phyloP scores from a whole-genome alignment of 2,329 filamentous ascomycete species.

The Penicillium sp. region DNA sequence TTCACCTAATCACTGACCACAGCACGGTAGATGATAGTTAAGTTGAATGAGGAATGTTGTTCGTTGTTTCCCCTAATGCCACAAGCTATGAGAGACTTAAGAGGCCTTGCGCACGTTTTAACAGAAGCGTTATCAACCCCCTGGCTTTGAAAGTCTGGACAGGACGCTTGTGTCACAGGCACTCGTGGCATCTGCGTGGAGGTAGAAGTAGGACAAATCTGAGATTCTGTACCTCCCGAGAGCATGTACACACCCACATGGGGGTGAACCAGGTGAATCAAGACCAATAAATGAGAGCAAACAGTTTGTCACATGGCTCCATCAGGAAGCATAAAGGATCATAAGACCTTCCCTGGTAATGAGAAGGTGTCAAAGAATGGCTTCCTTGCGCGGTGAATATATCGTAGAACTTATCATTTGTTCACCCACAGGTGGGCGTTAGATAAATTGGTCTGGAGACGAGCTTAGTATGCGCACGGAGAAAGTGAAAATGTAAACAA shows the following conservation, averaged over 20 bases:
- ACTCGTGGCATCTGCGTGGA: not conserved
- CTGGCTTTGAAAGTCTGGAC: fast-evolving
- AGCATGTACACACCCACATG: not conserved
- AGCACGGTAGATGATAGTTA: not conserved
- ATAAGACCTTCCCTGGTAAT: no score
- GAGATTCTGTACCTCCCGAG: not conserved
- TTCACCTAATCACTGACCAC: not conserved
- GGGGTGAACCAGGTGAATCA: not conserved
- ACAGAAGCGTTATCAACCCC: not conserved
- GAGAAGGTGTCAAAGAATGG: no score
- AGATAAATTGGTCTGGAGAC: not conserved
- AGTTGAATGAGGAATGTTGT: no score
- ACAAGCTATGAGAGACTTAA: not conserved
- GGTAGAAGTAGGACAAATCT: not conserved
- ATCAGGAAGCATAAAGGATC: not conserved
- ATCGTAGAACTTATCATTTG: not conserved
- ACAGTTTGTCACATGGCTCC: not conserved
- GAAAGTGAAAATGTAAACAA: no score
- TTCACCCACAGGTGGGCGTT: not conserved
- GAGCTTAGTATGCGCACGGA: not conserved
- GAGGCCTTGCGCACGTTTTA: not conserved
- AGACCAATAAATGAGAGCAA: no score
- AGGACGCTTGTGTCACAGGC: not conserved
- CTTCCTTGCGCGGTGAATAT: no score
- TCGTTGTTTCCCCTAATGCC: not conserved